These are phyloP conservation scores for Gelatoporia subvermispora DNA, from an alignment of 768 basidiomycete genomes.

Conservation along the genomic window DNA sequence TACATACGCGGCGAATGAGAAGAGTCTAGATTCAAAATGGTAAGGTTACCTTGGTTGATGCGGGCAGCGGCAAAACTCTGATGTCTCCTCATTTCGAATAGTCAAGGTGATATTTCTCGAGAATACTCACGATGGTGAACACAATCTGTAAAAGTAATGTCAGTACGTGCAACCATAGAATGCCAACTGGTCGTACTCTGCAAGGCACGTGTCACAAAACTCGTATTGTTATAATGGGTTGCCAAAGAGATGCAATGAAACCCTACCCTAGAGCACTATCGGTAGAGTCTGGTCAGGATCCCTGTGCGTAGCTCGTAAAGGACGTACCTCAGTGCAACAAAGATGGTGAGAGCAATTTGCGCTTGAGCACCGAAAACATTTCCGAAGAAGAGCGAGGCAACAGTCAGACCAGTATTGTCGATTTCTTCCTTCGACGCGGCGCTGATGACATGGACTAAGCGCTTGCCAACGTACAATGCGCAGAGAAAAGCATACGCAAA, in stretches of 20 bases:
- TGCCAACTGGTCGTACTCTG: no score
- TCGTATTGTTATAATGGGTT: neutral
- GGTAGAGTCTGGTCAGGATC: neutral
- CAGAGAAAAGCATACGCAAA: neutral
- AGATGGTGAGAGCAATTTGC: slow-evolving; percentile 49
- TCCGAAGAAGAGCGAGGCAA: slow-evolving; percentile 56
- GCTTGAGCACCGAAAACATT: slow-evolving; percentile 53
- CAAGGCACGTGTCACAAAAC: neutral
- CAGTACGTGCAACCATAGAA: neutral
- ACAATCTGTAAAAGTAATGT: slow-evolving; percentile 10
- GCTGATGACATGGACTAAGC: slow-evolving; percentile 8
- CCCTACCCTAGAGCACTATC: slow-evolving; percentile 32
- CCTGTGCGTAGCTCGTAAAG: neutral
- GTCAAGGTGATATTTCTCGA: slow-evolving; percentile 10
- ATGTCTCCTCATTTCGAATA: neutral
- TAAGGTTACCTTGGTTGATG: slow-evolving; percentile 47
- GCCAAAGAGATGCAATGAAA: slow-evolving; percentile 24
- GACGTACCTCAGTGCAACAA: slow-evolving; percentile 50
- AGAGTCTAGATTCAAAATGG: no score
- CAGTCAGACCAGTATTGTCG: slow-evolving; percentile 42
- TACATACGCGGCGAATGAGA: neutral
- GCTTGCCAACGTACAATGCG: neutral
- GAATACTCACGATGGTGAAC: slow-evolving; percentile 17
- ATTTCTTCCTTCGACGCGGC: slow-evolving; percentile 49
- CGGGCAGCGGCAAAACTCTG: slow-evolving; percentile 49